Percentiles rank a stretch among this genome's conserved stretches.
Conservation (phyloP, 2,329 filamentous ascomycete species). For the Talaromyces sp. region DNA sequence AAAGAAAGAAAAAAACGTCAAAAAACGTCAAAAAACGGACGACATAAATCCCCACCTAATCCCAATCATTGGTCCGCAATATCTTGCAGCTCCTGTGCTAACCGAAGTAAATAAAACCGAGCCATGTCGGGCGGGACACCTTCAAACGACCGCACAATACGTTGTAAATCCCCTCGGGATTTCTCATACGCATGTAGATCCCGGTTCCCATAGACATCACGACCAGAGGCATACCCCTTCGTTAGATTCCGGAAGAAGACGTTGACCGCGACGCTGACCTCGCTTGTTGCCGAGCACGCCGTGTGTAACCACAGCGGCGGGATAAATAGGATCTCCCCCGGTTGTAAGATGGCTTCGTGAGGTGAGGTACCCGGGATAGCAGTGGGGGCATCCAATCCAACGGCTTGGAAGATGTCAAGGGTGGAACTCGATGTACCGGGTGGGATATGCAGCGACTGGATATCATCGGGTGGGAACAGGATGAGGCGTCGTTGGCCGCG, state of each 20-base stretch:
- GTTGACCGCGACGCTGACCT: constrained; percentile 77
- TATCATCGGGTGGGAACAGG: constrained; percentile 77
- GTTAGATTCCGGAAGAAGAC: constrained; percentile 79
- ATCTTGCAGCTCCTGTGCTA: constrained; percentile 67
- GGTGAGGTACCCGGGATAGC: constrained; percentile 67
- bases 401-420: constrained; percentile 66
- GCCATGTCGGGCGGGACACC: constrained; percentile 66
- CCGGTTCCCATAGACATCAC: constrained; percentile 85
- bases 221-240: constrained; percentile 69
- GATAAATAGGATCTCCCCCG: constrained; percentile 78
- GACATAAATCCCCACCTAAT: neutral
- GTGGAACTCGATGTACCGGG: constrained; percentile 80
- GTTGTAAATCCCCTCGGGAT: constrained; percentile 70
- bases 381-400: constrained; percentile 47
- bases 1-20: too few relatives aligned
- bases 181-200: constrained; percentile 85
- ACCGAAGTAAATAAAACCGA: constrained; percentile 73
- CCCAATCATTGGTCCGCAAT: constrained; percentile 25
- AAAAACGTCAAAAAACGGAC: too few relatives aligned
- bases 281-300: constrained; percentile 40
- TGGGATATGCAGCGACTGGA: constrained; percentile 68
- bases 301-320: constrained; percentile 86
- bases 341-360: constrained; percentile 65
- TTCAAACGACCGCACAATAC: constrained; percentile 54
- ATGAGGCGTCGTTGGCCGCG: constrained; percentile 71